phyloP scores from a whole-genome alignment of 2,329 filamentous ascomycete genomes.

The Penicillium sp. region DNA sequence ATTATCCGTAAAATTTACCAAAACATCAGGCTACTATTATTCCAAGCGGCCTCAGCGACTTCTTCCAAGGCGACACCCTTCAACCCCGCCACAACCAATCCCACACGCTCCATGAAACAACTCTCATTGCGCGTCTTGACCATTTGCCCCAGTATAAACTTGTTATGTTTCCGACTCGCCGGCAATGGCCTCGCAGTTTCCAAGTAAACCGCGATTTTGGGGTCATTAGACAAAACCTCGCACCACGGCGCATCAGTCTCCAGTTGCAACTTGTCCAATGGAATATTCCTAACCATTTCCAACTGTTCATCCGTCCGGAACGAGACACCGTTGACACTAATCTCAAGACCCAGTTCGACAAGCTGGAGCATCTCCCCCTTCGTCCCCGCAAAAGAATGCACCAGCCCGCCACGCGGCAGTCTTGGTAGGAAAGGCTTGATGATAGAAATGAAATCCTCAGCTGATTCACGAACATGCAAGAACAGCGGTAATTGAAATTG shows the following conservation, averaged over 20 bases:
- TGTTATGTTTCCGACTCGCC: constrained; percentile 43
- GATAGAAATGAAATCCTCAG: constrained; percentile 38
- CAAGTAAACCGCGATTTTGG: constrained; percentile 38
- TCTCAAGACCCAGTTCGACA: constrained; percentile 33
- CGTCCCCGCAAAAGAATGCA: constrained; percentile 83
- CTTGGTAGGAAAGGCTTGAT: constrained; percentile 34
- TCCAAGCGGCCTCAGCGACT: constrained; percentile 35
- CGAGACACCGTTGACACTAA: constrained; percentile 46
- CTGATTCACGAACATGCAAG: constrained; percentile 35
- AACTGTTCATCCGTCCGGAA: constrained; percentile 35
- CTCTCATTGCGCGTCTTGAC: constrained; percentile 45
- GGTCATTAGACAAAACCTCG: constrained; percentile 33
- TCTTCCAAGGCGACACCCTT: constrained; percentile 39
- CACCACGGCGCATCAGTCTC: constrained; percentile 47
- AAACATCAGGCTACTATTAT: constrained; percentile 33
- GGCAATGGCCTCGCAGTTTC: constrained; percentile 33
- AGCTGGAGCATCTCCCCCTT: constrained; percentile 37
- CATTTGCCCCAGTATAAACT: constrained; percentile 41
- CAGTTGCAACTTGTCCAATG: constrained; percentile 38
- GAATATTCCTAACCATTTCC: constrained; percentile 38
- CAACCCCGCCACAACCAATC: constrained; percentile 42
- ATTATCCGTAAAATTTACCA: background rate
- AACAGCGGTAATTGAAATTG: constrained; percentile 28
- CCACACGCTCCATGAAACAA: constrained; percentile 43
- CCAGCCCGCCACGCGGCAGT: constrained; percentile 52